Evolutionary conservation across 2,329 filamentous ascomycete species (phyloP), one percentile per base, ranked within the genome.

Genomic region (Cadophora sp.): DNA sequence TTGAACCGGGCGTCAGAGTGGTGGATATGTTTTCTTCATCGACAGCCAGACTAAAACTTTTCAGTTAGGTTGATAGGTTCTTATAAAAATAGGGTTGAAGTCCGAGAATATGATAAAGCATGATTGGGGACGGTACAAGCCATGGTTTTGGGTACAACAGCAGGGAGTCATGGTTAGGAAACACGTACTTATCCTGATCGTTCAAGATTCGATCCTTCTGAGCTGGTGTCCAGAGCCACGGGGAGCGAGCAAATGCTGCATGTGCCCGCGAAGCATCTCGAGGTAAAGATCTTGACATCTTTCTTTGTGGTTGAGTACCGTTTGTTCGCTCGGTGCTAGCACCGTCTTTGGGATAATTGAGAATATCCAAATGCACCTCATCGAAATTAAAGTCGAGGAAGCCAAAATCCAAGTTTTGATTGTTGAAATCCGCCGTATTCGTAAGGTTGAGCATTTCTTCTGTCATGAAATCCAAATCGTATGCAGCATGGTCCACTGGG

Each of bases 171-270:
- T 43, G 40, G 19, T 5, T 4, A 19, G 40, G 6, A 43, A 19
- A 43, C 12, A 43, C 40, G 4, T 43, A 43, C 40, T 72, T 70
- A 16, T 68, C 65, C 58, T 64, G 43, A 46, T 73, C 69, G 22
- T 51, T 65, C 4, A 73, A 59, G 16, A 48, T 22, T 31, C 55
- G 40, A 59, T 73, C 71, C 14, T 58, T 53, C 31, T 65, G 58
- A 16, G 62, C 61, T 43, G 71, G 71, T 37, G 50, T 73, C 59
- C 64, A 73, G 9, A 73, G 65, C 71, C 71, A 73, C 16, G 69
- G 71, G 24, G 71, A 73, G 26, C 69, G 67, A 59, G 66, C 63
- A 53, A 73, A 73, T 12, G 71, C 71, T 37, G 71, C 71, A 65
- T 71, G 61, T 4, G 68, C 53, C 26, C 48, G 65, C 9, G 53